Evolutionary conservation across 495 filamentous ascomycete genomes (phyloP).

Genomic region (Durotheca rogersii): DNA sequence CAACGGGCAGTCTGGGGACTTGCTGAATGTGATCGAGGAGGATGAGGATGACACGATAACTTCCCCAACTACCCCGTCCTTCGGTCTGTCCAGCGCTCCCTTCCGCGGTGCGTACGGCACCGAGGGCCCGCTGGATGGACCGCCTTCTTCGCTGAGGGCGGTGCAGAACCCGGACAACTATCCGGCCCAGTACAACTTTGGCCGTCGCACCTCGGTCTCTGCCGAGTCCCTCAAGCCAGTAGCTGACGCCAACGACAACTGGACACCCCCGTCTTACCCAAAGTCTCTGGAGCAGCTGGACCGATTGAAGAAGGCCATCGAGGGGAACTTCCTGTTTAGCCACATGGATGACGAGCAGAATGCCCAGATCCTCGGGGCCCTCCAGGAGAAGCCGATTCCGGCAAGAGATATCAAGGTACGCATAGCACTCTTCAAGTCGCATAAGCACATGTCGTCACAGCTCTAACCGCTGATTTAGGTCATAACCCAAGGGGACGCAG

Average conservation of each 20-base stretch:
- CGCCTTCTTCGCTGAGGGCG: constrained; percentile 43
- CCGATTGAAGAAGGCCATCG: constrained; percentile 78
- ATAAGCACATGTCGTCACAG: neutral
- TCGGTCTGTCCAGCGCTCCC: constrained; percentile 35
- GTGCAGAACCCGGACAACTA: constrained; percentile 64
- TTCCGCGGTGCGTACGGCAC: constrained; percentile 52
- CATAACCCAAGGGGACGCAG: constrained; percentile 92
- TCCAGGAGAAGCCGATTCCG: constrained; percentile 93
- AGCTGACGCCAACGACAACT: constrained; percentile 78
- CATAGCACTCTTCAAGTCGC: neutral
- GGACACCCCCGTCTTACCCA: constrained; percentile 79
- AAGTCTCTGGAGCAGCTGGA: constrained; percentile 79
- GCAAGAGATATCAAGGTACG: constrained; percentile 83
- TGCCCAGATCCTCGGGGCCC: constrained; percentile 79
- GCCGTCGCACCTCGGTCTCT: constrained; percentile 91
- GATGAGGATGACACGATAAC: constrained; percentile 59
- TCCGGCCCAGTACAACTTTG: constrained; percentile 90
- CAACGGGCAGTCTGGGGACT: constrained; percentile 32
- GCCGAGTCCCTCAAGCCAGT: constrained; percentile 93
- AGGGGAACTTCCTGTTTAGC: constrained; percentile 89
- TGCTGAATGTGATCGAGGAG: constrained; percentile 58
- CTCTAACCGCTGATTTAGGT: constrained; percentile 51
- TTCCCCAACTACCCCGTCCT: constrained; percentile 57
- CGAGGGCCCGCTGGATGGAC: constrained; percentile 45
- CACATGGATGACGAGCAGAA: constrained; percentile 92